A percentile compares a stretch with the other conserved stretches of the same genome.
Evolutionary conservation across 129 eudicot species (phyloP).

Genomic region (Kitagawia praeruptora): DNA sequence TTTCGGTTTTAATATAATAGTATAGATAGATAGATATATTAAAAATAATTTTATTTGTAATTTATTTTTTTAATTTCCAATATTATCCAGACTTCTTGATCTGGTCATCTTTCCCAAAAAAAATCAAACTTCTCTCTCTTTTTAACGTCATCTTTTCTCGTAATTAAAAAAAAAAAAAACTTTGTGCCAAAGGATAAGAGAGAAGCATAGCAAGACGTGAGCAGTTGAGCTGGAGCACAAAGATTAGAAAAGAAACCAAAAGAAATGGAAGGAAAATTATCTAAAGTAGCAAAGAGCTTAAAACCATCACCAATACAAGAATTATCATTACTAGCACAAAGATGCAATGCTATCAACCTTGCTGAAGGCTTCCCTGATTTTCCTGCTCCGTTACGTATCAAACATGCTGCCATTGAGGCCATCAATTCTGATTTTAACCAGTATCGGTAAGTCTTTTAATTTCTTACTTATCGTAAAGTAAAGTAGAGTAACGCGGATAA

Average conservation of each 20-base stretch:
- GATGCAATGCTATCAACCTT: slow-evolving; percentile 78
- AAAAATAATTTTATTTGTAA: too few relatives aligned
- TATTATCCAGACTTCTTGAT: too few relatives aligned
- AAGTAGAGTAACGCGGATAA: not conserved
- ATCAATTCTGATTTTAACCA: slow-evolving; percentile 85
- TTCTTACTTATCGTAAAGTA: not conserved
- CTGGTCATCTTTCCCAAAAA: too few relatives aligned
- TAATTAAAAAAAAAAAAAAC: too few relatives aligned
- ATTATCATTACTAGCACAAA: slow-evolving; percentile 60
- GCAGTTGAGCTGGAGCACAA: not conserved
- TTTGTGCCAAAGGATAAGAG: not conserved
- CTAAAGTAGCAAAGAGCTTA: slow-evolving; percentile 54
- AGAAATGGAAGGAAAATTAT: slow-evolving; percentile 62
- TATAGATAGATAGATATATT: too few relatives aligned
- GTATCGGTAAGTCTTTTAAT: slow-evolving; percentile 59
- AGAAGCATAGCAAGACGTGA: not conserved
- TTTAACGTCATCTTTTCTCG: too few relatives aligned
- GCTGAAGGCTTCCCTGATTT: slow-evolving; percentile 99
- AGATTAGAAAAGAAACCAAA: not conserved
- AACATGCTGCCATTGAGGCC: slow-evolving; percentile 88
- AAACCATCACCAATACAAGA: slow-evolving; percentile 78
- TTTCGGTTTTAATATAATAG: too few relatives aligned
- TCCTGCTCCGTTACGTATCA: slow-evolving; percentile 68
- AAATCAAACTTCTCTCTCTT: too few relatives aligned
- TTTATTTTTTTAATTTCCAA: too few relatives aligned